These are phyloP conservation scores for Conticribra guillardii DNA, from an alignment of 108 stramenopile genomes.

Conservation along the genomic window DNA sequence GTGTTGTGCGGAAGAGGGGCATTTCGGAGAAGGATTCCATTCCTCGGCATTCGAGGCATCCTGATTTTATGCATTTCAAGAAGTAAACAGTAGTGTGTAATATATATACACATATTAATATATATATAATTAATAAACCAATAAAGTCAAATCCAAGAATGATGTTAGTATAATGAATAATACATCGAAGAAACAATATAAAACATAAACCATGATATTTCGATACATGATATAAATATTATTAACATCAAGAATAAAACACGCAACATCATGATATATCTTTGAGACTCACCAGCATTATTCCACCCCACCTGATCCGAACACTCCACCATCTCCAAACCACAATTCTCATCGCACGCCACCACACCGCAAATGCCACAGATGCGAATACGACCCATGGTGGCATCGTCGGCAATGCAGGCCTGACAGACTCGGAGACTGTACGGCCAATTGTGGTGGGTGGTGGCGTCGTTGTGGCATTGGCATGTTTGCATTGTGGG, in stretches of 20 bases:
- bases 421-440: conserved; percentile 34
- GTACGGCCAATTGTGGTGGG: conserved; percentile 24
- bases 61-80: not conserved
- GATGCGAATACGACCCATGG: conserved; percentile 25
- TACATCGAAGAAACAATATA: too few species aligned
- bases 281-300: conserved; percentile 20
- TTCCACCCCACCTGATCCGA: conserved; percentile 28
- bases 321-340: conserved; percentile 27
- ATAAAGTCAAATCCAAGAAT: not conserved
- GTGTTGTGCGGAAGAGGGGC: conserved; percentile 18
- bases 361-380: conserved; percentile 45
- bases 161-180: too few species aligned
- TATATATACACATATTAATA: not conserved
- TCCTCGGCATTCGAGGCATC: conserved; percentile 41
- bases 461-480: conserved; percentile 4
- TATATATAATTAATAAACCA: not conserved
- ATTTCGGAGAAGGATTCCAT: conserved; percentile 38
- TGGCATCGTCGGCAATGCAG: conserved; percentile 40
- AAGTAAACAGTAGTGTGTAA: not conserved
- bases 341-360: conserved; percentile 44
- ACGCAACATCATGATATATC: too few species aligned
- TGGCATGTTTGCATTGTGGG: conserved; percentile 36
- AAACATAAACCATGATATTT: too few species aligned
- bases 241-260: not conserved
- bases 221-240: too few species aligned